Base-by-base conservation (phyloP, 2,329 filamentous ascomycete species). In the Fonsecaea multimorphosa region DNA sequence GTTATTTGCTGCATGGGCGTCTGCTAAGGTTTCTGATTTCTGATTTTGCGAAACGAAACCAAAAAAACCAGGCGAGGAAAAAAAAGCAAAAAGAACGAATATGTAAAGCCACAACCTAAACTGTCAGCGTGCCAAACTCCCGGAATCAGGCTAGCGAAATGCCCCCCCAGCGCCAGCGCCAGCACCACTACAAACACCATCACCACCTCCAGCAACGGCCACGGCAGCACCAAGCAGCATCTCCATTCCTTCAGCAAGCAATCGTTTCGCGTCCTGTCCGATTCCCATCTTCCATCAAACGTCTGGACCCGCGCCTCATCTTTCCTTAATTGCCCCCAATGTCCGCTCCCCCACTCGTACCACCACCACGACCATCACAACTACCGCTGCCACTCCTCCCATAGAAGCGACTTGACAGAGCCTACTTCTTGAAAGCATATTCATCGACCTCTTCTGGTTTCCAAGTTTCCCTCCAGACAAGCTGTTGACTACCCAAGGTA, bases 1-100 rank as follows among this genome's bases (percentile, higher is more conserved):
- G 38, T 53, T 55, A 67, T 63, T 56, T 58, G 57, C 63, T 61
- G 44, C 44, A 49, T 49, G 44, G 44, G 44, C 44, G n/a, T 24
- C 44, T 49, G 44, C 44, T 3, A 49, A 49, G 44, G 44, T 49
- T 49, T 24, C 22, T 24, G 44, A 7, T 11, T 49, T 49, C 44
- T 49, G 6, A 32, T 34, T 29, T 58, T 49, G 56, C 56, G 56
- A 58, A 22, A 58, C 56, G 40, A 49, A 49, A 58, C 24, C 27
- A 58, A 32, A 44, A 40, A 58, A n/a, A 44, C 34, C n/a, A 38
- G 40, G 55, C 55, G 38, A 34, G 31, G n/a, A 40, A 46, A 54
- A 54, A 54, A 54, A 54, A 54, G 51, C 44, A 49, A 49, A 49
- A 24, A 49, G 51, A 27, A 54, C 32, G 51, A 54, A 54, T 31